Evolutionary conservation across 225 moss, liverwort and hornwort genomes (phyloP).

Genomic region (Asterella californica): DNA sequence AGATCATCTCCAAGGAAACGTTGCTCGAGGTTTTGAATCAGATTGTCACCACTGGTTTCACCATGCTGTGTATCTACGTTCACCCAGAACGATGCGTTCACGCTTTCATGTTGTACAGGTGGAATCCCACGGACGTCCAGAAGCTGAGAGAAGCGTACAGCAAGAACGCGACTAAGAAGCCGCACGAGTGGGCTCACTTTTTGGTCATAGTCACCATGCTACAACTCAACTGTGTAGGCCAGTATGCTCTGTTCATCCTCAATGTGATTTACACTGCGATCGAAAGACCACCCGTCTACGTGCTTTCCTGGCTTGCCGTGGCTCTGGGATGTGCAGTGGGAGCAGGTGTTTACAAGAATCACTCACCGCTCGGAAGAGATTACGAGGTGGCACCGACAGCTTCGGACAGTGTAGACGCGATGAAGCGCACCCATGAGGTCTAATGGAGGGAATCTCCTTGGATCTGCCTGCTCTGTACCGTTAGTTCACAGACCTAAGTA

Average conservation of each 20-base stretch:
- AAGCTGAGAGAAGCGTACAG: constrained; percentile 63
- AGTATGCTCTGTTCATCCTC: constrained; percentile 74
- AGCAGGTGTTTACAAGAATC: constrained; percentile 71
- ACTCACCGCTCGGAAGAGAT: constrained; percentile 78
- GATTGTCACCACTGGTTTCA: constrained; percentile 82
- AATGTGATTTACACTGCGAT: constrained; percentile 76
- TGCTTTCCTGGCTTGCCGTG: constrained; percentile 54
- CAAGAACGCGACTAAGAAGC: constrained; percentile 79
- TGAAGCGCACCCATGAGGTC: constrained; percentile 18
- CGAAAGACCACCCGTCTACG: constrained; percentile 67
- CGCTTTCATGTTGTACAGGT: constrained; percentile 56
- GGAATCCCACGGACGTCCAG: constrained; percentile 58
- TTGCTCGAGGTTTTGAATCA: constrained; percentile 88
- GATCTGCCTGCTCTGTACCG: constrained; percentile 1
- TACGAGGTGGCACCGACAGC: constrained; percentile 42
- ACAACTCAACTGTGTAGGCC: constrained; percentile 83
- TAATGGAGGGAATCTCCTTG: not conserved
- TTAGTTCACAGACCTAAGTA: not conserved
- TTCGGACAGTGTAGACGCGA: constrained; percentile 17
- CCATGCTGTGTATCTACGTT: constrained; percentile 77
- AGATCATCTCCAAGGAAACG: constrained; percentile 54
- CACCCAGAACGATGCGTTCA: constrained; percentile 65
- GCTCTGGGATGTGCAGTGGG: constrained; percentile 66
- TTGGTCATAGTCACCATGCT: constrained; percentile 74
- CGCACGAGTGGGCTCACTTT: constrained; percentile 86